Percentiles rank a stretch among this genome's conserved stretches.
phyloP scores from a whole-genome alignment of 2,329 filamentous ascomycete species.

The Basipetospora sp. region DNA sequence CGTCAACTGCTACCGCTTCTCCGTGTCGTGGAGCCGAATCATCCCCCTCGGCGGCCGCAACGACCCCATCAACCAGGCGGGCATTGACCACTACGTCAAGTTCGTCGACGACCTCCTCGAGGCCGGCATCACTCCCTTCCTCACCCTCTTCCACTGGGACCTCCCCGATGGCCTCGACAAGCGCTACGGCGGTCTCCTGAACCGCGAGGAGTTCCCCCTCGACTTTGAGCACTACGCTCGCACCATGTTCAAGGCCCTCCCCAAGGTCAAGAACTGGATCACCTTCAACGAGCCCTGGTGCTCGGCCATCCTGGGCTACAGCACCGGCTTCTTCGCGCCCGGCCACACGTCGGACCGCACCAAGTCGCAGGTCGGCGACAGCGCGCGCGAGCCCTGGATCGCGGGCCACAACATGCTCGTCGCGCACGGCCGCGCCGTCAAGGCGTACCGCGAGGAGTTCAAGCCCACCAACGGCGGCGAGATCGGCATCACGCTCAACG shows the following conservation, averaged over 20 bases:
- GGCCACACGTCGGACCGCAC: constrained; percentile 64
- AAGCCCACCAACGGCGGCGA: constrained; percentile 56
- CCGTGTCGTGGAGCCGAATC: constrained; percentile 69
- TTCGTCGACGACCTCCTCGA: constrained; percentile 65
- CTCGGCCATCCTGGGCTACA: constrained; percentile 67
- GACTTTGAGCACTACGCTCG: constrained; percentile 71
- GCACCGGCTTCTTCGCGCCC: constrained; percentile 62
- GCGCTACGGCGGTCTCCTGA: constrained; percentile 67
- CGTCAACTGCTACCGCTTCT: constrained; percentile 68
- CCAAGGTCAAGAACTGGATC: constrained; percentile 75
- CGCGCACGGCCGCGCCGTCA: constrained; percentile 67
- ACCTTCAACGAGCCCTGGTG: constrained; percentile 89
- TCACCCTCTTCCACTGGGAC: constrained; percentile 84
- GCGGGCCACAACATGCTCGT: constrained; percentile 69
- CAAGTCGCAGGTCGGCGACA: constrained; percentile 58
- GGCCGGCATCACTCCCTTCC: constrained; percentile 63
- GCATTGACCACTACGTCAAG: constrained; percentile 62
- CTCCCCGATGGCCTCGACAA: constrained; percentile 63
- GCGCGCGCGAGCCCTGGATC: constrained; percentile 64
- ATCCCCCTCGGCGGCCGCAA: constrained; percentile 73
- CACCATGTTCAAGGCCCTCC: constrained; percentile 57
- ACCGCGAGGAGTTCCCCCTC: constrained; percentile 66
- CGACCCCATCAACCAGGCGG: constrained; percentile 66
- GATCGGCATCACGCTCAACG: constrained; percentile 80
- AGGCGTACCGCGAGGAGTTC: constrained; percentile 71